Conservation (phyloP, 2,329 filamentous ascomycete genomes). For the Orbilia brochopaga region DNA sequence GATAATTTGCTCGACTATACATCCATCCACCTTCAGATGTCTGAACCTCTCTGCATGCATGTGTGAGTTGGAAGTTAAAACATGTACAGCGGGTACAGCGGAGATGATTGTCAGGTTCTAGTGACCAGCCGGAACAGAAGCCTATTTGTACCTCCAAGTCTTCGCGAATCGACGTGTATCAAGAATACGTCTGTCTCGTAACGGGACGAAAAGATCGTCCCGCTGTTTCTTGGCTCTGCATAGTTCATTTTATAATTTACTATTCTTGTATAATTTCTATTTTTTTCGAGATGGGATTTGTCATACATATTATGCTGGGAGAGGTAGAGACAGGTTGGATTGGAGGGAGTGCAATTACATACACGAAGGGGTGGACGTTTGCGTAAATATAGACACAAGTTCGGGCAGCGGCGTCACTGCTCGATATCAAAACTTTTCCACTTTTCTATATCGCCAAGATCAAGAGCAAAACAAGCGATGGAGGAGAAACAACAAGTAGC, state of each 20-base stretch:
- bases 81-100: conserved; percentile 12
- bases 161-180: neutral
- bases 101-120: conserved; percentile 36
- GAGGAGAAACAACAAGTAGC: conserved; percentile 2
- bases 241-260: neutral
- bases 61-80: neutral
- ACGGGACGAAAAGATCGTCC: neutral
- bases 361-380: conserved; percentile 11
- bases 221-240: neutral
- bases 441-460: conserved; percentile 35
- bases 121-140: conserved; percentile 5
- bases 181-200: neutral
- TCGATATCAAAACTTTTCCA: conserved; percentile 9
- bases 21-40: too few relatives aligned
- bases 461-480: too few relatives aligned
- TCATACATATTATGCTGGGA: neutral
- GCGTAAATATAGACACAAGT: conserved; percentile 21
- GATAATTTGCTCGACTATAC: too few relatives aligned
- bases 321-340: conserved; percentile 1
- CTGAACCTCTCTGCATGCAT: too few relatives aligned
- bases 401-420: conserved; percentile 7
- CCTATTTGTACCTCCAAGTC: neutral
- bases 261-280: neutral
- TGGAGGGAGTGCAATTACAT: conserved; percentile 23
- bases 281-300: neutral